Evolutionary conservation across 1,284 basidiomycete species (phyloP).

Genomic region (Heterobasidion annosum): DNA sequence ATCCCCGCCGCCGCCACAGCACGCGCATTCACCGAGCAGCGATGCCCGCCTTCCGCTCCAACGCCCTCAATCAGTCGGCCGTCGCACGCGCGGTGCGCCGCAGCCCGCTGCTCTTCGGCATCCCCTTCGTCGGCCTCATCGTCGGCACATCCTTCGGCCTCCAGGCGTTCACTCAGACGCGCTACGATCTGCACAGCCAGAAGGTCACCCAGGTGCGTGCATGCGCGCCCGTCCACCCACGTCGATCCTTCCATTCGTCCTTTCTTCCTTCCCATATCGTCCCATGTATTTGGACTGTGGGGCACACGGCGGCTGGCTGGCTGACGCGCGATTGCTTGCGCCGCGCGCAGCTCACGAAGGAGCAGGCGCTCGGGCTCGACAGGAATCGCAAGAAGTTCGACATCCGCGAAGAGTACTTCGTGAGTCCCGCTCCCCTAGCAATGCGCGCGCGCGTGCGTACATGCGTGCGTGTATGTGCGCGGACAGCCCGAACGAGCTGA

Average conservation of each 20-base stretch:
- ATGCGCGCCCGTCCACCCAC: neutral
- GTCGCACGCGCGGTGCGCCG: constrained; percentile 40
- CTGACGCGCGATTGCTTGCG: neutral
- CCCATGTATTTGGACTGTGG: neutral
- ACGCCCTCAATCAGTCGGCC: constrained; percentile 36
- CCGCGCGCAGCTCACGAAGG: constrained; percentile 54
- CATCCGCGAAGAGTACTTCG: constrained; percentile 93
- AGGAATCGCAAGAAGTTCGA: constrained; percentile 83
- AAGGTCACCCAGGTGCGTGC: constrained; percentile 60
- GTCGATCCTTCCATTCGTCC: neutral
- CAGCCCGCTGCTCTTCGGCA: constrained; percentile 69
- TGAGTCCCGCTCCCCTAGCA: constrained; percentile 32
- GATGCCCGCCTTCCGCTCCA: constrained; percentile 51
- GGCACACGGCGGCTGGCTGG: neutral
- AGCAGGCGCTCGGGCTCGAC: constrained; percentile 79
- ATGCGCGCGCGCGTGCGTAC: no score
- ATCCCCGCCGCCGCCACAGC: neutral
- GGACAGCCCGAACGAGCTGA: no score
- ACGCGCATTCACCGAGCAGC: no score
- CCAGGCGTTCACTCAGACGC: constrained; percentile 79
- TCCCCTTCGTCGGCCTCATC: constrained; percentile 83
- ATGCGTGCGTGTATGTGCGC: no score
- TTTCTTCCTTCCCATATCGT: no score
- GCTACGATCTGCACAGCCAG: constrained; percentile 84
- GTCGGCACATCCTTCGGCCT: constrained; percentile 86